Evolutionary conservation across 768 basidiomycete genomes (phyloP), one percentile per base, ranked within the genome.

Genomic region (Pholiota conissans): DNA sequence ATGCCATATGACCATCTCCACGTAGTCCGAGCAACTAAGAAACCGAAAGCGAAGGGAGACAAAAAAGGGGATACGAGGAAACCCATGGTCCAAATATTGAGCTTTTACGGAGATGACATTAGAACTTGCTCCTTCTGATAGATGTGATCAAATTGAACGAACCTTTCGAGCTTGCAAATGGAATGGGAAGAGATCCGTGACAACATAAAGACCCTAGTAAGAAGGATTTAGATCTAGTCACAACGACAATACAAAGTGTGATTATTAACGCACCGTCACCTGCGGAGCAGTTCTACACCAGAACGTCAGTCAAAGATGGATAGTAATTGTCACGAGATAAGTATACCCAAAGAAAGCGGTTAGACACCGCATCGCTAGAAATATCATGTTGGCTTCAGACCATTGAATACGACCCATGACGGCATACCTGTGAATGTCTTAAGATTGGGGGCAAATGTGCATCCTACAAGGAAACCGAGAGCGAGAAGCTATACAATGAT

Each of bases 21-120:
- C 50, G 73, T 76, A 16, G 79, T 75, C 5, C 81, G 74, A 0
- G 85, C 86, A 2, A 84, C 84, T 4, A 89, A 73, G 74, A 87
- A 90, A 3, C 88, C 87, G 59, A 87, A 84, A 0, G 81, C 76
- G 64, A 86, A 87, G 0, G 87, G 88, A 2, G 84, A 85, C 9
- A 83, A 63, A 74, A 84, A 84, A 9, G 83, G 85, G 13, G 85
- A 85, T 26, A 87, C 67, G 64, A 89, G 79, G 72, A 89, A 86
- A 0, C 86, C 88, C 79, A 89, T 84, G 3, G 86, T 88, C 87
- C 86, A 88, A 49, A 85, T 70, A 61, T 86, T 87, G 32, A 89
- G 76, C 84, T 87, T 45, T 45, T 9, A 45, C 5, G 2, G 24
- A 24, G 20, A 24, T 10, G 18, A n/a, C n/a, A n/a, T n/a, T n/a